phyloP scores from a whole-genome alignment of 768 basidiomycete species.

The Hericium rajendrae region DNA sequence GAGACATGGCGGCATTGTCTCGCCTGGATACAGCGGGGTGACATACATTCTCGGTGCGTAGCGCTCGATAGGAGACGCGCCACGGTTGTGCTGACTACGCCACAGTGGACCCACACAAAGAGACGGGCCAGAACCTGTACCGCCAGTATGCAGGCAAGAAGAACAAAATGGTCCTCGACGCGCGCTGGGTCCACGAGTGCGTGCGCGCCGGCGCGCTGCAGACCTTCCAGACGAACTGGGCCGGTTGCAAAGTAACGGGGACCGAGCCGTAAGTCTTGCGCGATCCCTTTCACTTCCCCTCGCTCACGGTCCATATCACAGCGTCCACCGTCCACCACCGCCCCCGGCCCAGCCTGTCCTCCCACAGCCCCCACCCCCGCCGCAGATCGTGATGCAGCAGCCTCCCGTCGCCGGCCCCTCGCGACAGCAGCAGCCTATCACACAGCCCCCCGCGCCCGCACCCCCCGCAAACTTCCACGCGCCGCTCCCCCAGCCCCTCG shows the following conservation, averaged over 20 bases:
- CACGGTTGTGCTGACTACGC: not conserved
- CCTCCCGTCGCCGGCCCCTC: conserved; percentile 7
- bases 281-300: not conserved
- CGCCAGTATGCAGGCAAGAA: conserved; percentile 75
- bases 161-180: conserved; percentile 65
- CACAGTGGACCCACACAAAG: conserved; percentile 68
- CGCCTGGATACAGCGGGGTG: conserved; percentile 69
- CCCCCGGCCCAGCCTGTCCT: conserved; percentile 2
- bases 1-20: conserved; percentile 72
- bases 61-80: not conserved
- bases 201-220: conserved; percentile 59
- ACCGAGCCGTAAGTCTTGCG: conserved; percentile 47
- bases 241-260: conserved; percentile 72
- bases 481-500: conserved; percentile 7
- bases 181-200: conserved; percentile 72
- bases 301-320: conserved; percentile 1
- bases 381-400: conserved; percentile 1
- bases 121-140: conserved; percentile 73
- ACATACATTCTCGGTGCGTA: conserved; percentile 68
- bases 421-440: conserved; percentile 8
- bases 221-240: conserved; percentile 70
- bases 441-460: conserved; percentile 13
- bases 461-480: conserved; percentile 8
- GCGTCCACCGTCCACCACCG: conserved; percentile 2
- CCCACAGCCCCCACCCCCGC: conserved; percentile 1